These are phyloP conservation scores for Cryptococcus depauperatus DNA, from an alignment of 1,284 basidiomycete species.

Conservation along the genomic window DNA sequence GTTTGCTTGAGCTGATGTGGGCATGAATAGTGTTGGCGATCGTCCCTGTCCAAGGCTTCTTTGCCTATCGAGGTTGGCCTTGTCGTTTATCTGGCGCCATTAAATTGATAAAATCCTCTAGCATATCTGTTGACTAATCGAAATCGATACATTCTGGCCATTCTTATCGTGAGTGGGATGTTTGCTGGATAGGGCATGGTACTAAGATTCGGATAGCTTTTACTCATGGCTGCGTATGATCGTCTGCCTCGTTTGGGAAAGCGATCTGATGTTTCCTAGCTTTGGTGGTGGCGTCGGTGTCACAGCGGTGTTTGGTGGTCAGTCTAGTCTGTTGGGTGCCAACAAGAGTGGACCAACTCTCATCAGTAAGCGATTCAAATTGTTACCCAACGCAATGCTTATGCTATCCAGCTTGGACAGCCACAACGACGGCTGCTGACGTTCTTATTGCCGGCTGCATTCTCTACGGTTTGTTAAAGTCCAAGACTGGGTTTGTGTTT, in stretches of 20 bases:
- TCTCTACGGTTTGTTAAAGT: conserved; percentile 18
- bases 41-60: conserved; percentile 25
- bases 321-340: conserved; percentile 17
- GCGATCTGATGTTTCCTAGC: too few relatives aligned
- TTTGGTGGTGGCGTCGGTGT: conserved; percentile 17
- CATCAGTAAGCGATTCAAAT: conserved; percentile 14
- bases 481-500: conserved; percentile 19
- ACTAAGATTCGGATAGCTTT: too few relatives aligned
- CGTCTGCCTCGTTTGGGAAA: too few relatives aligned
- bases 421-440: conserved; percentile 21
- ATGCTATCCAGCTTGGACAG: conserved; percentile 15
- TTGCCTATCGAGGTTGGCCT: conserved; percentile 28
- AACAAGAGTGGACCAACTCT: conserved; percentile 12
- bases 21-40: conserved; percentile 13
- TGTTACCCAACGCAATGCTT: neutral
- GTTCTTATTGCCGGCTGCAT: conserved; percentile 25
- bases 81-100: too few relatives aligned
- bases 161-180: too few relatives aligned
- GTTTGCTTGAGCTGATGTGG: neutral
- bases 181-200: too few relatives aligned
- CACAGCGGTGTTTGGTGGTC: conserved; percentile 21
- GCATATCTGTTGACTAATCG: too few relatives aligned
- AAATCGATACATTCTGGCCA: too few relatives aligned
- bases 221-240: neutral
- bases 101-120: too few relatives aligned